phyloP scores from a whole-genome alignment of 176 grass and related monocot species.

The Ensete glaucum region DNA sequence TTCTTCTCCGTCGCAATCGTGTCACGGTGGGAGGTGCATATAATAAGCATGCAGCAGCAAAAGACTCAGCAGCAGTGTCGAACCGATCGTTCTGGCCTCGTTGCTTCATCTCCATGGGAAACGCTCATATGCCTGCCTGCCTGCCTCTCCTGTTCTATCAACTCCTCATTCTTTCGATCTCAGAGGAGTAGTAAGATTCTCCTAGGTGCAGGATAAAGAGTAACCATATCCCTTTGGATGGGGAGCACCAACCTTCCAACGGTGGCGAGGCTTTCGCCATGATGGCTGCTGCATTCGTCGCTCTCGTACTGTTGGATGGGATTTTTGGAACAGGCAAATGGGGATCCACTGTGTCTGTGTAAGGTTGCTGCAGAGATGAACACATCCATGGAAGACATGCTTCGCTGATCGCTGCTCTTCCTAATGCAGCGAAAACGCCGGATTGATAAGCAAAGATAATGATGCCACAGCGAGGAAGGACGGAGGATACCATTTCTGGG shows the following conservation, averaged over 20 bases:
- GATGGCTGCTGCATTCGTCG: constrained; percentile 13
- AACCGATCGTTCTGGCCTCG: constrained; percentile 4
- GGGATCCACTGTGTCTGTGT: constrained; percentile 58
- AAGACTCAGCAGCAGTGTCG: constrained; percentile 2
- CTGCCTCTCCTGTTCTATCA: no score
- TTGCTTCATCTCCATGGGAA: constrained; percentile 7
- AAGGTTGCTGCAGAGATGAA: no score
- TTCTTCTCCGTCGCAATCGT: constrained; percentile 4
- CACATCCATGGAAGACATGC: neutral
- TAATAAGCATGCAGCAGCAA: neutral
- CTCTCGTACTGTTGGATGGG: constrained; percentile 32
- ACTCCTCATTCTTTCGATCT: no score
- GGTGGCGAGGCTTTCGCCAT: constrained; percentile 13
- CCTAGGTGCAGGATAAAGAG: neutral
- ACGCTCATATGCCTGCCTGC: no score
- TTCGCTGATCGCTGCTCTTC: constrained; percentile 2
- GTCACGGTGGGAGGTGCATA: constrained; percentile 2
- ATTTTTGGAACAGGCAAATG: constrained; percentile 53
- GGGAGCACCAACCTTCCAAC: constrained; percentile 4
- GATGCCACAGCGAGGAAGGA: constrained; percentile 30
- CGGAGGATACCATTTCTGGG: constrained; percentile 51
- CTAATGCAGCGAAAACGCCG: constrained; percentile 50
- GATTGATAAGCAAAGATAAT: constrained; percentile 30
- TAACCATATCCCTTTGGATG: constrained; percentile 11
- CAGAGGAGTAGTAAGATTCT: no score